These are phyloP conservation scores for Monosporozyma aquatica DNA, from an alignment of 805 yeast genomes.

Conservation along the genomic window DNA sequence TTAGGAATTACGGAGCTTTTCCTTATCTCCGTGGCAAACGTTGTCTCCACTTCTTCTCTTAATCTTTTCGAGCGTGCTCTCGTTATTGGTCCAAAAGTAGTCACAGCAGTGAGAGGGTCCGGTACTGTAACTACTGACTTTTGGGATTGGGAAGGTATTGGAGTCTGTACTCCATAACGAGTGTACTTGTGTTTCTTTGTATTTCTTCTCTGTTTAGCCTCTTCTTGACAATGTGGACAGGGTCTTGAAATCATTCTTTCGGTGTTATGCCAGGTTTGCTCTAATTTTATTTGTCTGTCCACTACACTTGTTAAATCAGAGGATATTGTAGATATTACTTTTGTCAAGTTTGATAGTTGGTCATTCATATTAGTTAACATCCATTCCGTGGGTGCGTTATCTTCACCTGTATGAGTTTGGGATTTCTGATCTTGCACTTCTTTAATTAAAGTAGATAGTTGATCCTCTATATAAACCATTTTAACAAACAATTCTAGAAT, in stretches of 20 bases:
- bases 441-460: neutral
- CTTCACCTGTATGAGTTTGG: neutral
- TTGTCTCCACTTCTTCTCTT: neutral
- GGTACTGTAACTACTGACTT: neutral
- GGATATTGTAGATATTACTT: neutral
- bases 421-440: neutral
- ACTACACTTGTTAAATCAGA: neutral
- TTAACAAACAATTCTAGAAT: neutral
- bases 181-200: neutral
- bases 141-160: neutral
- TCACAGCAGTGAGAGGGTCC: neutral
- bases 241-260: neutral
- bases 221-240: neutral
- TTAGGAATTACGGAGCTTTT: neutral
- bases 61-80: conserved; percentile 2
- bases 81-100: neutral
- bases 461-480: neutral
- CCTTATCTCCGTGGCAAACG: neutral
- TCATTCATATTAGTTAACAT: conserved; percentile 1
- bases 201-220: neutral
- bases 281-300: conserved; percentile 1
- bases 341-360: conserved; percentile 1
- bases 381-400: neutral
- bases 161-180: neutral
- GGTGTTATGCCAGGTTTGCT: neutral